A percentile compares a stretch with the other conserved stretches of the same genome.
Conservation (phyloP, 805 yeast genomes). For the Candida dendrica region DNA sequence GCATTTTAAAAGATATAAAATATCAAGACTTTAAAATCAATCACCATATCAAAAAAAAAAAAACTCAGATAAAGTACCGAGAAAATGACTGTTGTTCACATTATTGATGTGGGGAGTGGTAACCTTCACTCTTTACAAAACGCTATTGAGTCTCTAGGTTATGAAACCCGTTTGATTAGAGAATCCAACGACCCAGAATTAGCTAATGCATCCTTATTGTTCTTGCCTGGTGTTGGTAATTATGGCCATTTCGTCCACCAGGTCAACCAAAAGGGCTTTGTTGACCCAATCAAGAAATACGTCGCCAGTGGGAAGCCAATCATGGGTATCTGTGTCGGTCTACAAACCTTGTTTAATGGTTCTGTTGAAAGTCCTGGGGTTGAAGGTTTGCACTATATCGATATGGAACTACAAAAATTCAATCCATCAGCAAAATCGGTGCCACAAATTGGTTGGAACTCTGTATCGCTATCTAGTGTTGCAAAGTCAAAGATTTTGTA, state of each 20-base stretch:
- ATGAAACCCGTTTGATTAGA: slow-evolving; percentile 53
- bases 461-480: slow-evolving; percentile 22
- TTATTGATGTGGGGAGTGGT: slow-evolving; percentile 92
- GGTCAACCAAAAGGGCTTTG: slow-evolving; percentile 53
- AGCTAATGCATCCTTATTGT: slow-evolving; percentile 45
- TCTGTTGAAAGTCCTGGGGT: slow-evolving; percentile 68
- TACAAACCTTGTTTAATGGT: slow-evolving; percentile 73
- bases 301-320: slow-evolving; percentile 74
- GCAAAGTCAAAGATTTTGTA: slow-evolving; percentile 33
- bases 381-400: slow-evolving; percentile 54
- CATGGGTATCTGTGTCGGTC: slow-evolving; percentile 97
- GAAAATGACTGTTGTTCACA: slow-evolving; percentile 31
- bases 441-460: slow-evolving; percentile 97
- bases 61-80: not conserved
- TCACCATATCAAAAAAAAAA: too few relatives aligned
- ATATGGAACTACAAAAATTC: slow-evolving; percentile 52
- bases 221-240: slow-evolving; percentile 96
- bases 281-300: slow-evolving; percentile 57
- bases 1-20: too few relatives aligned
- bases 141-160: slow-evolving; percentile 77
- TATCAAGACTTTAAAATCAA: too few relatives aligned
- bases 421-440: slow-evolving; percentile 64
- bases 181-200: slow-evolving; percentile 46
- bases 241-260: slow-evolving; percentile 88
- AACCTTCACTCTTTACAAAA: slow-evolving; percentile 83